Base-by-base conservation (phyloP, 106 monocot genomes). In the Vanilla planifolia region DNA sequence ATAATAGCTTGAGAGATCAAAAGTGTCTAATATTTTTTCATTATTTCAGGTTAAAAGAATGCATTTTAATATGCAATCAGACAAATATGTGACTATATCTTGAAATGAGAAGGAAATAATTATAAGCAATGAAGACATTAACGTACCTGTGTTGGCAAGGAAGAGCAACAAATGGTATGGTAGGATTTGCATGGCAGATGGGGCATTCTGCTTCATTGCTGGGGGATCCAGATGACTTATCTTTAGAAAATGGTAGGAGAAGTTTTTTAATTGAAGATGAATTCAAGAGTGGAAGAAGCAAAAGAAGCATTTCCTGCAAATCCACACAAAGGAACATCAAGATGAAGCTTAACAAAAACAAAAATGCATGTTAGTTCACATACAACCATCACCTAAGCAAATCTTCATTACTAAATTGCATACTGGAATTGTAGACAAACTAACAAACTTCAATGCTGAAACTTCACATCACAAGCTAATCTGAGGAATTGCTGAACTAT, bases 271-370 rank as follows among this genome's bases (percentile, higher is more conserved):
- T 60, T 4, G 87, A 87, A 5, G 79, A 79, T 28, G 96, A 98
- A 63, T 98, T 91, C 24, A 98, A 67, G 58, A 98, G 87, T 17
- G 96, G 96, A 59, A 98, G 91, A 76, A 98, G 87, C 67, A 98
- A 78, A 71, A 98, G 81, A 64, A 98, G 68, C 91, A 98, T 91
- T 64, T 98, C 96, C 90, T 98, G 91, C 19, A 73, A 5, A 67
- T 58, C 47, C 4, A 56, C 45, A 51, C 16, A 37, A 30, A 58
- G n/a, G n/a, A n/a, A n/a, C n/a, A n/a, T n/a, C n/a, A n/a, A n/a
- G n/a, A n/a, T n/a, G n/a, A n/a, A n/a, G n/a, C n/a, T n/a, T n/a
- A n/a, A n/a, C n/a, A n/a, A 10, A 27, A 51, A 53, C 14, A 15
- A 53, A 24, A 50, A 29, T n/a, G 28, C 25, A 26, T 27, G 32